Base-by-base conservation (phyloP, 805 yeast genomes). In the Pichia heedii region DNA sequence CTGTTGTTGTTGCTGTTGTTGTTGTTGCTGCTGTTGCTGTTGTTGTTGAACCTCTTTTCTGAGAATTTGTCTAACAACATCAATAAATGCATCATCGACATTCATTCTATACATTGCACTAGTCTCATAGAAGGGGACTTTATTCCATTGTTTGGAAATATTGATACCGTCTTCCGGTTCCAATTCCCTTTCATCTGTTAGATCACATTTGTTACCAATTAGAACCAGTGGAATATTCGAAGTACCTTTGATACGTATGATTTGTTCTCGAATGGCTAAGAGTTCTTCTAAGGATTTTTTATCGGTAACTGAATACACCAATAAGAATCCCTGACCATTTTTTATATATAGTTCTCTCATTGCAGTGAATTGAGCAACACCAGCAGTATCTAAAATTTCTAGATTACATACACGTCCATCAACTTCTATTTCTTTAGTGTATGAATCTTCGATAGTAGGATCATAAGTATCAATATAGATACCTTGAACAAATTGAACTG, bases 371-470 rank as follows among this genome's bases (percentile, higher is more conserved):
- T 89, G 97, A 20, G 96, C 80, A 26, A 76, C 78, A 26, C 81
- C 81, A 0, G 81, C 81, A 3, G 81, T 76, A 54, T 76, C 81
- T 49, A 76, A 65, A 40, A 84, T 80, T 64, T 90, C 96, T 53
- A 90, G 69, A 51, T 84, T 85, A 57, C 93, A 85, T 5, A 86
- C 80, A 51, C 90, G 76, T 29, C 88, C 94, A 61, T 90, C 96
- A 30, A 90, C 80, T 55, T 82, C 88, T 45, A 87, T 78, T 52
- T 85, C 89, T 58, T 87, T 89, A 38, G 95, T 70, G 63, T 90
- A 93, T 1, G 96, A 86, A 58, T 90, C 97, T 60, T 90, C 98
- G 51, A 90, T 93, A 9, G 98, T 93, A 9, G 98, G 97, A 57
- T 90, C 97, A 65, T 90, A 90, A 32, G 87, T 75, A 56, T 90